These are phyloP conservation scores for Rhizopus stolonifer DNA, from an alignment of 371 early-diverging fungal genomes.

Conservation along the genomic window DNA sequence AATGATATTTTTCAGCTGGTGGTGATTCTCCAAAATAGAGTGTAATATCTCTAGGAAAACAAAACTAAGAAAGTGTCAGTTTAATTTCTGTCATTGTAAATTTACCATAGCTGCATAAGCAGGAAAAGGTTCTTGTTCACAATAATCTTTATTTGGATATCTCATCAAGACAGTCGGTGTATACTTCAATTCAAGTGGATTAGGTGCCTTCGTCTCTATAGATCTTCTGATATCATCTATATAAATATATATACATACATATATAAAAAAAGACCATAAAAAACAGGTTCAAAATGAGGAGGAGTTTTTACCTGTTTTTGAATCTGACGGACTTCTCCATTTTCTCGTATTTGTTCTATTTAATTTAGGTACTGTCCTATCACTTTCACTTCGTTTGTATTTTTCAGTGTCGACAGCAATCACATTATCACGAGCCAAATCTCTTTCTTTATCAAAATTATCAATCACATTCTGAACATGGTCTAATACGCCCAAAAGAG, in stretches of 20 bases:
- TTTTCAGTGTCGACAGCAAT: slow-evolving; percentile 55
- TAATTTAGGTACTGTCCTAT: slow-evolving; percentile 15
- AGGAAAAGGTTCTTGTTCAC: slow-evolving; percentile 54
- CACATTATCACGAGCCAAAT: slow-evolving; percentile 43
- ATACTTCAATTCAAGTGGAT: slow-evolving; percentile 42
- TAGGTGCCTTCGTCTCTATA: slow-evolving; percentile 20
- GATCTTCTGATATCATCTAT: background rate
- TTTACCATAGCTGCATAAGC: slow-evolving; percentile 66
- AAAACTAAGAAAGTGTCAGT: slow-evolving; percentile 67
- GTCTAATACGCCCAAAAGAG: slow-evolving; percentile 37
- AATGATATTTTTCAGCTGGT: slow-evolving; percentile 69
- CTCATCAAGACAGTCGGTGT: slow-evolving; percentile 40
- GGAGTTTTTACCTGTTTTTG: slow-evolving; percentile 14
- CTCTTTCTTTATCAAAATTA: slow-evolving; percentile 50
- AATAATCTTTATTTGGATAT: slow-evolving; percentile 37
- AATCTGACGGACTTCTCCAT: slow-evolving; percentile 30
- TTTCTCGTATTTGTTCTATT: slow-evolving; percentile 6
- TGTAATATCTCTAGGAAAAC: slow-evolving; percentile 71
- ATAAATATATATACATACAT: too few species aligned
- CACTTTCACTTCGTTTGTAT: slow-evolving; percentile 19
- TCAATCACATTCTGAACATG: slow-evolving; percentile 52
- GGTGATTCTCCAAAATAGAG: slow-evolving; percentile 52
- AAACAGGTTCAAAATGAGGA: background rate
- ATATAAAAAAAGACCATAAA: too few species aligned
- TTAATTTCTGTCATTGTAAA: too few species aligned